These are phyloP conservation scores for Dillenia suffruticosa DNA, from an alignment of 164 flowering plant genomes.

Conservation along the genomic window DNA sequence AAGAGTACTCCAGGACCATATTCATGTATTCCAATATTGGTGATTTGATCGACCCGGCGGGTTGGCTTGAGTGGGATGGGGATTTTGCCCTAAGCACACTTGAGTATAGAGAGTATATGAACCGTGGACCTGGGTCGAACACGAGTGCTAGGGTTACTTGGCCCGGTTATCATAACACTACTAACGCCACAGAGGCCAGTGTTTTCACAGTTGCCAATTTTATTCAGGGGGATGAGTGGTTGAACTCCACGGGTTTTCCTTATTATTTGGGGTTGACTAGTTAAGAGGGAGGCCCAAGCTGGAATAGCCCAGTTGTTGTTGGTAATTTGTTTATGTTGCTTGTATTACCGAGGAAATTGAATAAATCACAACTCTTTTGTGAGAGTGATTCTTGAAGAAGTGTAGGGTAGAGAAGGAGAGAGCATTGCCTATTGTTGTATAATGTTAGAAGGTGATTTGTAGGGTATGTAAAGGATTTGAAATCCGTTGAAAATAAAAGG, in stretches of 20 bases:
- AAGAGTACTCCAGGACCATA: conserved; percentile 66
- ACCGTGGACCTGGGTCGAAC: conserved; percentile 68
- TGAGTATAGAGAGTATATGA: conserved; percentile 76
- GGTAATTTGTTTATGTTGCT: background rate
- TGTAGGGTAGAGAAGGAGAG: background rate
- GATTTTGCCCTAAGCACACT: conserved; percentile 59
- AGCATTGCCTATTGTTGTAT: background rate
- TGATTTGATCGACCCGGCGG: conserved; percentile 52
- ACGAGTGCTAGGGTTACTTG: conserved; percentile 63
- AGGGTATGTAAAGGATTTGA: too few relatives aligned
- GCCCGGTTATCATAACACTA: conserved; percentile 72
- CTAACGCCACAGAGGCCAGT: conserved; percentile 45
- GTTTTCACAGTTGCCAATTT: conserved; percentile 57
- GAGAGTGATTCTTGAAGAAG: background rate
- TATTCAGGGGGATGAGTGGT: conserved; percentile 63
- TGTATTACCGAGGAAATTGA: background rate
- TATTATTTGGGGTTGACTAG: conserved; percentile 28
- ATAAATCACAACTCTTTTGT: background rate
- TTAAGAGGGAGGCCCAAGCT: too few relatives aligned
- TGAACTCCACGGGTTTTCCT: conserved; percentile 41
- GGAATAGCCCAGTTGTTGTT: background rate
- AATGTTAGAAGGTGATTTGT: too few relatives aligned
- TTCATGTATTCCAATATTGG: conserved; percentile 38
- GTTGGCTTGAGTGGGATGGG: conserved; percentile 77
- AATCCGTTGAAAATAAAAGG: too few relatives aligned